phyloP scores from a whole-genome alignment of 2,329 filamentous ascomycete species.

The Lachnellula occidentalis region DNA sequence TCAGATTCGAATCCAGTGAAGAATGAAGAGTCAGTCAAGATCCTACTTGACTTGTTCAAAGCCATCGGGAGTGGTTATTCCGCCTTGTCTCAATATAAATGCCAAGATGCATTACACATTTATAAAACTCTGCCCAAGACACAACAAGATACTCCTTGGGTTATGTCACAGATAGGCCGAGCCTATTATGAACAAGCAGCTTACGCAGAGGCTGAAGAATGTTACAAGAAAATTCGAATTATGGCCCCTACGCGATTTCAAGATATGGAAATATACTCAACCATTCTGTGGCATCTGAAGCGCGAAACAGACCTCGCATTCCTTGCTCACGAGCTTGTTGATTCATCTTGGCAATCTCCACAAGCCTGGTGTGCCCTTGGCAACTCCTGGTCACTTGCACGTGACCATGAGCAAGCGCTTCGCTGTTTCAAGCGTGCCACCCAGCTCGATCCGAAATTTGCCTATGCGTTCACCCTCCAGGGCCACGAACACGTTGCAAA shows the following conservation, averaged over 20 bases:
- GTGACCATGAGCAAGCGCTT: slow-evolving; percentile 91
- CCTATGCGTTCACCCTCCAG: slow-evolving; percentile 92
- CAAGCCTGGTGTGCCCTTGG: slow-evolving; percentile 95
- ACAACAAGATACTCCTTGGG: slow-evolving; percentile 90
- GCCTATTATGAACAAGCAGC: slow-evolving; percentile 86
- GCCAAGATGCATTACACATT: slow-evolving; percentile 67
- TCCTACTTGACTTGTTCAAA: slow-evolving; percentile 73
- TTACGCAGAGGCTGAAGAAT: slow-evolving; percentile 81
- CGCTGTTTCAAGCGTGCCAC: slow-evolving; percentile 93
- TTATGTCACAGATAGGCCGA: slow-evolving; percentile 82
- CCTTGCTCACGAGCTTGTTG: slow-evolving; percentile 83
- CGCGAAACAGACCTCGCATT: slow-evolving; percentile 88
- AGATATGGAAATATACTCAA: slow-evolving; percentile 98
- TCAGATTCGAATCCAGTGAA: slow-evolving; percentile 50
- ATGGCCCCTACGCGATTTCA: slow-evolving; percentile 78
- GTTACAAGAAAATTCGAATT: slow-evolving; percentile 73
- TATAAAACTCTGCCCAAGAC: slow-evolving; percentile 64
- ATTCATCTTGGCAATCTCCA: slow-evolving; percentile 80
- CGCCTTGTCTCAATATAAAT: slow-evolving; percentile 71
- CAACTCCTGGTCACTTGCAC: slow-evolving; percentile 87
- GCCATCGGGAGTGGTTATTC: slow-evolving; percentile 79
- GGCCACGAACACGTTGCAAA: slow-evolving; percentile 94
- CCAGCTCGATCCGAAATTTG: slow-evolving; percentile 82
- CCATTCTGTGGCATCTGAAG: slow-evolving; percentile 97
- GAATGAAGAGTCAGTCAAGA: slow-evolving; percentile 70